Evolutionary conservation across 2,329 filamentous ascomycete species (phyloP).

Genomic region (Rachicladosporium sp.): DNA sequence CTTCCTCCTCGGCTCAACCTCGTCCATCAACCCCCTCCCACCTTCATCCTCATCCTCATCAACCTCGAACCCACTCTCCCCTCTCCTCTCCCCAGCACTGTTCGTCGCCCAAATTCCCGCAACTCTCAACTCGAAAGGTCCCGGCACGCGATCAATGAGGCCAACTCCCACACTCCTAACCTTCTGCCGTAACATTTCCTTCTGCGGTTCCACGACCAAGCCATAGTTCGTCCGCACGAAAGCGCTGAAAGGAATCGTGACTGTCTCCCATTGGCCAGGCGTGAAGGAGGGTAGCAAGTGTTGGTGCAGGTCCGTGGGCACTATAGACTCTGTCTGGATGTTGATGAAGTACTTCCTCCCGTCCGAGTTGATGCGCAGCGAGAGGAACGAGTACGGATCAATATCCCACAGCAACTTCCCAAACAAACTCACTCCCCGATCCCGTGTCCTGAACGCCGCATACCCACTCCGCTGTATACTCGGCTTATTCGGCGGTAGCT

Average conservation of each 20-base stretch:
- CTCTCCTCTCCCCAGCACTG: constrained; percentile 28
- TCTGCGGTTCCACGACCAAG: constrained; percentile 82
- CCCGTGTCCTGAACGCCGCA: constrained; percentile 76
- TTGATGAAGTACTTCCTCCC: constrained; percentile 90
- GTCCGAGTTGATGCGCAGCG: constrained; percentile 78
- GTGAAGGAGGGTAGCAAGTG: constrained; percentile 71
- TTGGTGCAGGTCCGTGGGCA: constrained; percentile 91
- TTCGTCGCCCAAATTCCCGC: constrained; percentile 89
- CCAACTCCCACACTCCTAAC: constrained; percentile 78
- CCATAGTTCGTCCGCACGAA: constrained; percentile 94
- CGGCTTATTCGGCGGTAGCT: constrained; percentile 63
- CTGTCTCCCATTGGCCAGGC: constrained; percentile 85
- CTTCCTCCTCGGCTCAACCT: constrained; percentile 18
- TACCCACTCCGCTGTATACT: constrained; percentile 71
- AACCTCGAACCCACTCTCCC: constrained; percentile 20
- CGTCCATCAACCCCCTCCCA: constrained; percentile 18
- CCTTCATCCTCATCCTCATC: constrained; percentile 12
- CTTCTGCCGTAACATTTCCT: constrained; percentile 75
- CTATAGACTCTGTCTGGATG: constrained; percentile 84
- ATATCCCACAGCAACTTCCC: constrained; percentile 79
- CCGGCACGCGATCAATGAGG: constrained; percentile 76
- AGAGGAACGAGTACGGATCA: constrained; percentile 77
- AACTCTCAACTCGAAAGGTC: constrained; percentile 76
- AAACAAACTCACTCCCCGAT: constrained; percentile 67
- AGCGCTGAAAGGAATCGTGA: constrained; percentile 80